Conservation (phyloP, 768 basidiomycete species). For the Neoboletus magnificus region DNA sequence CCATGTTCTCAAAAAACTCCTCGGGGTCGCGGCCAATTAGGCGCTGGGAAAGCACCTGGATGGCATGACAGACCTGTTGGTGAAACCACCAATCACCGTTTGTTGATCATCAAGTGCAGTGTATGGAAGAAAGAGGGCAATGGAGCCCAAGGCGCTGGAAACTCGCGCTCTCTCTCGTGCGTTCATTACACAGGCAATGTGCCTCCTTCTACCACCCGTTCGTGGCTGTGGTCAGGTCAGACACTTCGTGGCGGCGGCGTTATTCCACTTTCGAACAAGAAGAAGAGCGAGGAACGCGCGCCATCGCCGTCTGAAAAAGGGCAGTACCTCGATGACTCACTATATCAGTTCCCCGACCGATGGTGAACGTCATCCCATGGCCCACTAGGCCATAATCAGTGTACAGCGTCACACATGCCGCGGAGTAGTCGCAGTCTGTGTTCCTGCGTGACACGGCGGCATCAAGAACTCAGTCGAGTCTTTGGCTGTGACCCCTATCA, state of each 20-base stretch:
- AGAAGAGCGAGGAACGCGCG: background rate
- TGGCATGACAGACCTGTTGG: conserved; percentile 67
- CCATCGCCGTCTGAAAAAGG: background rate
- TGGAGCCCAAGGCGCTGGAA: background rate
- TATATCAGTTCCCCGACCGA: conserved; percentile 90
- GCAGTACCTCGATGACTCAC: conserved; percentile 36
- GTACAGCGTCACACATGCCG: conserved; percentile 77
- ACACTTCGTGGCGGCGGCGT: background rate
- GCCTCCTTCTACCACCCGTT: background rate
- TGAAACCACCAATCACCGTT: background rate
- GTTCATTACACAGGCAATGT: background rate
- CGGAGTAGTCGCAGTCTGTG: conserved; percentile 91
- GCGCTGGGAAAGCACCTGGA: conserved; percentile 71
- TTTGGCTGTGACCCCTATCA: too few relatives aligned
- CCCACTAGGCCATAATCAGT: conserved; percentile 66
- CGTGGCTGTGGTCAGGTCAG: background rate
- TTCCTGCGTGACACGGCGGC: conserved; percentile 51
- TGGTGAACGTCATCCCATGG: conserved; percentile 90
- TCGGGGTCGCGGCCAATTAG: conserved; percentile 83
- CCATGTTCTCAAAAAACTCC: conserved; percentile 83
- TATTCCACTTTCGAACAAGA: background rate
- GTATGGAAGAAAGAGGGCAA: background rate
- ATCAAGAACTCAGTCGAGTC: background rate
- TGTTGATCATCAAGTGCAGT: background rate
- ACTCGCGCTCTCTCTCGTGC: background rate